A percentile compares a stretch with the other conserved stretches of the same genome.
Evolutionary conservation across 2,329 filamentous ascomycete species (phyloP).

Genomic region (Hymenoscyphus albidus): DNA sequence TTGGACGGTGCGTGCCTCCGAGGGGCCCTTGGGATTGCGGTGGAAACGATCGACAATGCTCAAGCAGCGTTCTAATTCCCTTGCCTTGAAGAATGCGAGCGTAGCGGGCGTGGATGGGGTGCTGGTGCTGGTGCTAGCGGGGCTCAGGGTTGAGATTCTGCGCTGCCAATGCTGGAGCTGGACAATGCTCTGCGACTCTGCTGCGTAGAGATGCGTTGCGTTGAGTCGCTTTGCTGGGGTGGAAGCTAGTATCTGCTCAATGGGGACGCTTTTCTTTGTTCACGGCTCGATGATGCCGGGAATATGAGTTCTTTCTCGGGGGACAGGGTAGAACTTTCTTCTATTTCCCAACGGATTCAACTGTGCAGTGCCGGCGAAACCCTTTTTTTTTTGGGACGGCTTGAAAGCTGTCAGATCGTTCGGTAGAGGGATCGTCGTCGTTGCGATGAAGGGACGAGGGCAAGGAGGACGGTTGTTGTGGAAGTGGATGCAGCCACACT

Average conservation of each 20-base stretch:
- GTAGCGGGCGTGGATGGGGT: too few relatives aligned
- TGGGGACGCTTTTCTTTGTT: too few relatives aligned
- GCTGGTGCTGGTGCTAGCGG: neutral
- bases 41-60: conserved; percentile 7
- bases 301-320: neutral
- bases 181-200: neutral
- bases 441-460: neutral
- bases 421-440: neutral
- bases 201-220: neutral
- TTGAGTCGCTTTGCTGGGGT: neutral
- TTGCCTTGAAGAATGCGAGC: conserved; percentile 1
- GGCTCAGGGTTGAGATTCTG: neutral
- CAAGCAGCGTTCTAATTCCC: conserved; percentile 7
- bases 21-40: conserved; percentile 2
- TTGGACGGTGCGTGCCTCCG: conserved; percentile 7
- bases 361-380: neutral
- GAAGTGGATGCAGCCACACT: neutral
- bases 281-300: too few relatives aligned
- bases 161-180: neutral
- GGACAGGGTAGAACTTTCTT: neutral
- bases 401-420: conserved; percentile 1
- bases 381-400: neutral
- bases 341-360: neutral
- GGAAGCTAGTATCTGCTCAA: neutral
- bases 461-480: neutral